Conservation (phyloP, 1,284 basidiomycete species). For the Microbotryomycetes sp. region DNA sequence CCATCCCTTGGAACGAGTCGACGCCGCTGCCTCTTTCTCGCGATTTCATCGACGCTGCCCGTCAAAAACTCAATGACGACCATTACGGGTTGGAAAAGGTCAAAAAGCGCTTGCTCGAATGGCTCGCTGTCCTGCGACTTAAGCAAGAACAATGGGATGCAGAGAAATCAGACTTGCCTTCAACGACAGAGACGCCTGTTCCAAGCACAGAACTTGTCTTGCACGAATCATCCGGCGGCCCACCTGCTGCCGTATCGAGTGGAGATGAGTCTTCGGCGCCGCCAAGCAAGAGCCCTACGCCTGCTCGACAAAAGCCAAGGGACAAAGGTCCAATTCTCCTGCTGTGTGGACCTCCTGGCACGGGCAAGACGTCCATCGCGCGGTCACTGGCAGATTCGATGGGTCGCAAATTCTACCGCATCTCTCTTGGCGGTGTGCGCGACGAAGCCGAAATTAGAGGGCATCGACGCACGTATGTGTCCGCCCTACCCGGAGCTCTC, state of each 20-base stretch:
- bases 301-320: slow-evolving; percentile 9
- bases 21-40: slow-evolving; percentile 18
- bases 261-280: neutral
- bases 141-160: slow-evolving; percentile 36
- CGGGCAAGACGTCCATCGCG: slow-evolving; percentile 74
- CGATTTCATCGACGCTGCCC: slow-evolving; percentile 28
- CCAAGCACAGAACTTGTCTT: slow-evolving; percentile 12
- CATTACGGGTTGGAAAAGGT: slow-evolving; percentile 46
- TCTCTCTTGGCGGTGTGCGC: slow-evolving; percentile 44
- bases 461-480: slow-evolving; percentile 38
- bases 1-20: slow-evolving; percentile 31
- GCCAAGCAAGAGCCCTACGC: neutral
- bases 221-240: slow-evolving; percentile 4
- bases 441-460: slow-evolving; percentile 46
- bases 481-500: slow-evolving; percentile 56
- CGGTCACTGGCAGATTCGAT: slow-evolving; percentile 53
- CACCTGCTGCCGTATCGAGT: slow-evolving; percentile 1
- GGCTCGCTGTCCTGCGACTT: slow-evolving; percentile 44
- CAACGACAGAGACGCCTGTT: neutral
- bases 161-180: neutral
- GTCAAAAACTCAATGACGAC: slow-evolving; percentile 41
- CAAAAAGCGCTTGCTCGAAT: slow-evolving; percentile 45
- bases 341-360: slow-evolving; percentile 72
- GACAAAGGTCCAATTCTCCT: slow-evolving; percentile 72
- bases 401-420: slow-evolving; percentile 53